phyloP scores from a whole-genome alignment of 2,329 filamentous ascomycete genomes.

The Aspergillus brasiliensis region DNA sequence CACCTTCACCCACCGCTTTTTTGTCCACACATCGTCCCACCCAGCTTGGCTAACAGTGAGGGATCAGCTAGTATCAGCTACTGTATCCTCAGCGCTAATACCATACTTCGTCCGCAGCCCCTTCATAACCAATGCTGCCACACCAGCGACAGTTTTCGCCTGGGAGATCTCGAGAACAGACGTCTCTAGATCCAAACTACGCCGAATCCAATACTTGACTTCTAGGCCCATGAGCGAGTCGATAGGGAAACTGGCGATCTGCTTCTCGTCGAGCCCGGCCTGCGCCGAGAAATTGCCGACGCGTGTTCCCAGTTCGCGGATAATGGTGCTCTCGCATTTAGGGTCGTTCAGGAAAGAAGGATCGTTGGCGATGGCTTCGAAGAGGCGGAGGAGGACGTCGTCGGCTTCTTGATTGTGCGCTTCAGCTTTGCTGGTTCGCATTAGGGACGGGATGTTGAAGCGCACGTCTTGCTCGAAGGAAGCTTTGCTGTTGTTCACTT shows the following conservation, averaged over 20 bases:
- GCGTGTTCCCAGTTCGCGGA: constrained; percentile 6
- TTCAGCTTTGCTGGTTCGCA: not conserved
- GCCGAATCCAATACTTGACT: constrained; percentile 10
- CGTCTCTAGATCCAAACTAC: constrained; percentile 6
- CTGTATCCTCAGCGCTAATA: not conserved
- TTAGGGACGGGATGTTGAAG: constrained; percentile 3
- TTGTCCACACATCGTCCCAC: too few relatives aligned
- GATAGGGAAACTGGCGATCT: not conserved
- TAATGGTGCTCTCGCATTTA: constrained; percentile 6
- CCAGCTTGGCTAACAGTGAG: too few relatives aligned
- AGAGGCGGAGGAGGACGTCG: not conserved
- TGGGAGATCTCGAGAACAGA: constrained; percentile 3
- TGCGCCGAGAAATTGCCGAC: not conserved
- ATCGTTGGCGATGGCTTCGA: constrained; percentile 2
- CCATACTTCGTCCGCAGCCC: constrained; percentile 7
- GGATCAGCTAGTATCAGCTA: too few relatives aligned
- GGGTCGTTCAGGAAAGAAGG: not conserved
- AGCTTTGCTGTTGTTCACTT: not conserved
- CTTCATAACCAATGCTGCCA: not conserved
- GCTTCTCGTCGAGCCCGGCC: not conserved
- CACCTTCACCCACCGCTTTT: too few relatives aligned
- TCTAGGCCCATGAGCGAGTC: constrained; percentile 9
- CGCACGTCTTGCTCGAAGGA: constrained; percentile 2
- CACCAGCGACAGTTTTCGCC: constrained; percentile 3
- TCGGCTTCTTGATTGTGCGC: not conserved